Percentiles rank a stretch among this genome's conserved stretches.
phyloP scores from a whole-genome alignment of 495 filamentous ascomycete species.

The Neurospora terricola region DNA sequence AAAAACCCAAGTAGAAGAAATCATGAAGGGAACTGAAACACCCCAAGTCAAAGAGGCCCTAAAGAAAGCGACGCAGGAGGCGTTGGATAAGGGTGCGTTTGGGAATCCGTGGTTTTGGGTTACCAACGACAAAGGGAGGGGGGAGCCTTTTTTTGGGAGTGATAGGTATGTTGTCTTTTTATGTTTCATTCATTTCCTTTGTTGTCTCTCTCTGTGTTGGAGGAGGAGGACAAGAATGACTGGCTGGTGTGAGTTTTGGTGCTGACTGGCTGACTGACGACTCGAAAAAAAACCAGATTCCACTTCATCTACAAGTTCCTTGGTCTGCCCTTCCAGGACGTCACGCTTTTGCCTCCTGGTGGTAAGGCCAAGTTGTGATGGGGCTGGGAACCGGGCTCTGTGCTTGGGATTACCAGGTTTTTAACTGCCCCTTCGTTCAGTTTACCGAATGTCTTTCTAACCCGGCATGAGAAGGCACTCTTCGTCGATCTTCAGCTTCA shows the following conservation, averaged over 20 bases:
- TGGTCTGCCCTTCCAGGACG: conserved; percentile 26
- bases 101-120: conserved; percentile 71
- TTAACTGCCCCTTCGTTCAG: too few species aligned
- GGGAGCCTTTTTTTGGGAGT: conserved; percentile 69
- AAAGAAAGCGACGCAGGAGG: conserved; percentile 46
- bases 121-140: conserved; percentile 42
- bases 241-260: background rate
- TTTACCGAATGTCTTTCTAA: too few species aligned
- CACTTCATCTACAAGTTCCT: conserved; percentile 33
- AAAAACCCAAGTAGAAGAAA: conserved; percentile 31
- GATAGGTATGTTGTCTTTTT: conserved; percentile 45
- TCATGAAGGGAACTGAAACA: conserved; percentile 38
- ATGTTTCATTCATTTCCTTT: background rate
- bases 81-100: conserved; percentile 55
- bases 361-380: conserved; percentile 14
- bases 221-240: background rate
- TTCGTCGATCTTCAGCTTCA: too few species aligned
- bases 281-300: conserved; percentile 14
- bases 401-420: too few species aligned
- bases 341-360: conserved; percentile 21
- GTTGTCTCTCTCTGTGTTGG: background rate
- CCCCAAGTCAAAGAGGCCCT: conserved; percentile 50
- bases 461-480: too few species aligned
- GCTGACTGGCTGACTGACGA: background rate
- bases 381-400: background rate